phyloP scores from a whole-genome alignment of 768 basidiomycete species.

The Suillus subaureus region DNA sequence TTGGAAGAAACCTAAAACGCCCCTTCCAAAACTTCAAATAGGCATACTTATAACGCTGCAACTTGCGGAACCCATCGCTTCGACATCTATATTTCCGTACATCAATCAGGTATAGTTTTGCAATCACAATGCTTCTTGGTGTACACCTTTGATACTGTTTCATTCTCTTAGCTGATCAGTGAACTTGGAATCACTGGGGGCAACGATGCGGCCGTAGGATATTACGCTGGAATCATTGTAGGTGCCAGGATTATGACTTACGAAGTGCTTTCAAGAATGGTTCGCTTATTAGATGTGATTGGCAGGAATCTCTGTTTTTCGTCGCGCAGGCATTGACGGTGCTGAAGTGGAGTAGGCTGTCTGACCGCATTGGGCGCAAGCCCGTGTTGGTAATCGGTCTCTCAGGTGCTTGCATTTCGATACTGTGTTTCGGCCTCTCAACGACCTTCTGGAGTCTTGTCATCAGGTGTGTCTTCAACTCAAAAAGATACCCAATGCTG shows the following conservation, averaged over 20 bases:
- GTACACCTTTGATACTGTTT: background rate
- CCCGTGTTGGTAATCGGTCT: conserved; percentile 60
- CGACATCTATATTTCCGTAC: conserved; percentile 51
- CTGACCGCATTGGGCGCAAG: conserved; percentile 63
- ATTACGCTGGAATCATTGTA: conserved; percentile 68
- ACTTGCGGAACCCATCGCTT: conserved; percentile 49
- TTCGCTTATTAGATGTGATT: background rate
- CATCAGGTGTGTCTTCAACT: conserved; percentile 45
- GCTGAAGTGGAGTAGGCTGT: conserved; percentile 64
- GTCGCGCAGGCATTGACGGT: conserved; percentile 57
- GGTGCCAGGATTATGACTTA: conserved; percentile 24
- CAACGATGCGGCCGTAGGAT: conserved; percentile 64
- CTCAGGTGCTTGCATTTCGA: conserved; percentile 51
- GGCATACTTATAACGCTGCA: conserved; percentile 43
- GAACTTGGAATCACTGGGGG: conserved; percentile 66
- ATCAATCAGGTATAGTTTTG: conserved; percentile 43
- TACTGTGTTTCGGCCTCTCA: conserved; percentile 63
- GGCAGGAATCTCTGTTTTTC: conserved; percentile 65
- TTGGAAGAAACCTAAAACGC: conserved; percentile 34
- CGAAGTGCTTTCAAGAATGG: background rate
- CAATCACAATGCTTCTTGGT: background rate
- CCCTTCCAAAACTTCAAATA: conserved; percentile 48
- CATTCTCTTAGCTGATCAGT: conserved; percentile 51
- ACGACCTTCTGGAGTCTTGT: conserved; percentile 55
- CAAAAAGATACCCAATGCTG: background rate